Base-by-base conservation (phyloP, 352 stramenopile genomes). In the Globisporangium acanthophoron region DNA sequence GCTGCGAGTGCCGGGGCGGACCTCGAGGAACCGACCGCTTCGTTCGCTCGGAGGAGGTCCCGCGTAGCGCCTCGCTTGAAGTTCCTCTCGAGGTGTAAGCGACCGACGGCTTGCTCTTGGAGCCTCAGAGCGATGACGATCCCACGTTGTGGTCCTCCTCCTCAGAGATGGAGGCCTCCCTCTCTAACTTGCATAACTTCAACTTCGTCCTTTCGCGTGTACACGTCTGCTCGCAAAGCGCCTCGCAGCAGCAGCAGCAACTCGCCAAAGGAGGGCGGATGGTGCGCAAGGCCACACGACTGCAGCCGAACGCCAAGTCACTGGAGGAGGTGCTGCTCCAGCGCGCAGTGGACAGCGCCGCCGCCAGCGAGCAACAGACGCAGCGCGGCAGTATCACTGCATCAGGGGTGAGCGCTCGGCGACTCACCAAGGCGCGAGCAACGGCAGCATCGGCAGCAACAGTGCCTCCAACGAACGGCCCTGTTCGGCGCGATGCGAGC, bases 281-380 rank as follows among this genome's bases (percentile, higher is more conserved):
- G 80, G 78, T 89, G 62, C 72, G 78, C 4, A 86, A 83, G 54
- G 69, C 73, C 21, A 75, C 72, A 18, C 70, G 69, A 0, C 69
- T 92, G 53, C 62, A 73, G n/a, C 71, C 82, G 4, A 74, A 69
- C 39, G 64, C 66, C 56, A 83, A 67, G 62, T 88, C 78, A 3
- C 64, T 92, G 43, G 83, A 92, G 59, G 80, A 92, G 56, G 66
- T 92, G 20, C 40, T 92, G 47, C 63, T 90, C 11, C 59, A 74
- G 18, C 75, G 83, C 13, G 68, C 84, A 40, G 71, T 68, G 4
- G 71, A 68, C 45, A 47, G 52, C 5, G 15, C 50, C 8, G 16
- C 13, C 44, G 41, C 29, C 18, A 52, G 59, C 44, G 54, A 57
- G 44, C 48, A 58, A 33, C 37, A 43, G 33, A 31, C 37, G 33